Evolutionary conservation across 2,329 filamentous ascomycete genomes (phyloP), one percentile per base, ranked within the genome.

Genomic region (Periconia sp.): DNA sequence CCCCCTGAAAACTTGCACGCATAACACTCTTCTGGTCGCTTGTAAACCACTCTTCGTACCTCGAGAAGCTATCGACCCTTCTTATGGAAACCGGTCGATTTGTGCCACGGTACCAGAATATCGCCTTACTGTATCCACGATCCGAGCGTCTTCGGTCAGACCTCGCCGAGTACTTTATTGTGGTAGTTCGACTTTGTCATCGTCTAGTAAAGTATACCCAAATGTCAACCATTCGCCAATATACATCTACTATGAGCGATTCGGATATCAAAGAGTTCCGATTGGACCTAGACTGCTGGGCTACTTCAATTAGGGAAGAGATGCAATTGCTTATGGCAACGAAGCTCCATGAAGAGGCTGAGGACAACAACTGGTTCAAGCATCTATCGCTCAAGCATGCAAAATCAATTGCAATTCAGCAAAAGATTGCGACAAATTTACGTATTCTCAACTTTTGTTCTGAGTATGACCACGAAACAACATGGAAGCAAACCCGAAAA

Each of bases 401-500:
- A 11, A 35, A 35, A 11, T 35, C 33, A 15, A 16, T 15, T 13
- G 13, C 33, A n/a, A 7, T 24, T 24, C 33, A 35, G 19, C 33
- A 35, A 3, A 54, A 21, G 17, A 26, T 52, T 43, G 39, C 52
- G 18, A 43, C 39, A 17, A 62, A 59, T n/a, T n/a, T 64, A 16
- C 57, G 53, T 6, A 34, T 73, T 1, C 63, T 78, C 2, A 57
- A 75, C 17, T 45, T 63, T 4, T 77, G 69, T 39, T 78, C 75
- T 0, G 66, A 36, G 1, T 75, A 74, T 30, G 61, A 77, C 30
- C 60, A 75, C 36, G 53, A 67, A 30, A 68, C 54, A 2, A 48
- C 64, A 0, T 77, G 73, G 73, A 77, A 74, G 41, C 64, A 73
- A 24, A 64, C 48, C 8, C 57, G 73, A 18, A 78, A 75, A 36